Conservation (phyloP, 169 alveolate genomes). For the Blepharisma undulans region DNA sequence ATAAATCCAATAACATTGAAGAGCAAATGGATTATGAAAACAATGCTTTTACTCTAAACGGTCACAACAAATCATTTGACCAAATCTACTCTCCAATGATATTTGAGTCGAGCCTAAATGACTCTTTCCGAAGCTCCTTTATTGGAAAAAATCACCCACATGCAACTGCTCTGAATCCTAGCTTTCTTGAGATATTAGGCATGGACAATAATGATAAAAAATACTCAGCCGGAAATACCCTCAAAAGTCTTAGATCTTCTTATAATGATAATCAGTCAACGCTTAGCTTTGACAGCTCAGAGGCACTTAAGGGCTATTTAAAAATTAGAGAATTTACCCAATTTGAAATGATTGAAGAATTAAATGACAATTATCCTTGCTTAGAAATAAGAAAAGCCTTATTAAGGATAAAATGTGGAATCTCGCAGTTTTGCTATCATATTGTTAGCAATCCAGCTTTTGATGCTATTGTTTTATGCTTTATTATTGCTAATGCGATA, state of each 20-base stretch:
- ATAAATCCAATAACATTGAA: background rate
- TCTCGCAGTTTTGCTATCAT: background rate
- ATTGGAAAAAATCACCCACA: background rate
- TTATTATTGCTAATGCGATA: constrained; percentile 67
- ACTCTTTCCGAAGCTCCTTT: background rate
- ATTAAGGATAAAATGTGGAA: background rate
- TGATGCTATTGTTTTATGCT: constrained; percentile 58
- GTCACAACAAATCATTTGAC: background rate
- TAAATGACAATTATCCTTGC: background rate
- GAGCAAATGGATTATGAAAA: background rate
- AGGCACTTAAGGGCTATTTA: background rate
- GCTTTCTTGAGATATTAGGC: background rate
- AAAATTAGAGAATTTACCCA: background rate
- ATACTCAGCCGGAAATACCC: background rate
- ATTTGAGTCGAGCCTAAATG: background rate
- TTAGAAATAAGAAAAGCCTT: constrained; percentile 1
- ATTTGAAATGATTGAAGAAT: background rate
- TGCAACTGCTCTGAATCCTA: background rate
- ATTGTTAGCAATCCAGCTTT: constrained; percentile 35
- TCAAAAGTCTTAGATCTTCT: background rate
- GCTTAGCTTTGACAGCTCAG: background rate
- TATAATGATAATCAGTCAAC: background rate
- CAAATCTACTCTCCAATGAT: background rate
- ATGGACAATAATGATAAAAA: background rate
- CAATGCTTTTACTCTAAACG: background rate